Percentiles rank a stretch among this genome's conserved stretches.
phyloP scores from a whole-genome alignment of 2,329 filamentous ascomycete species.

The Colletotrichum musae region DNA sequence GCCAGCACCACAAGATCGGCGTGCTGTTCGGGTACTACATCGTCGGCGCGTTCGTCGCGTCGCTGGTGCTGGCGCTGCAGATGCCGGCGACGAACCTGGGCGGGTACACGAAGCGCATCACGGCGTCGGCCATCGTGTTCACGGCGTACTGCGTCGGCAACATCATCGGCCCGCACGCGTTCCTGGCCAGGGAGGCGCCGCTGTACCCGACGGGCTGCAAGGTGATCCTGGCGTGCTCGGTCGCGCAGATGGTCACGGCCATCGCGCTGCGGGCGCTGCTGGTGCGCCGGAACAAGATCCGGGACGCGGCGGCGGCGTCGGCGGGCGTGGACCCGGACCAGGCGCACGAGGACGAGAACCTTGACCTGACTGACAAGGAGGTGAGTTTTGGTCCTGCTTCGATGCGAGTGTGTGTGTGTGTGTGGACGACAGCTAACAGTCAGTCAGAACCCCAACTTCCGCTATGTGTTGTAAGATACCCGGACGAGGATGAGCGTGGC shows the following conservation, averaged over 20 bases:
- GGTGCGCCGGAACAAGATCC: constrained; percentile 54
- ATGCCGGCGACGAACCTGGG: constrained; percentile 64
- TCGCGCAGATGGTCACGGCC: constrained; percentile 56
- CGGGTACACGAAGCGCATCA: constrained; percentile 63
- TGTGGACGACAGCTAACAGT: neutral
- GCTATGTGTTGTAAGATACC: constrained; percentile 45
- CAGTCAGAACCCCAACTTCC: constrained; percentile 47
- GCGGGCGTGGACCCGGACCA: constrained; percentile 26
- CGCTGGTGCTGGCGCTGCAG: constrained; percentile 67
- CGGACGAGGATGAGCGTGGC: neutral
- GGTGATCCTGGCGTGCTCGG: constrained; percentile 62
- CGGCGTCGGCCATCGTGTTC: constrained; percentile 62
- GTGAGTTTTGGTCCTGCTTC: constrained; percentile 40
- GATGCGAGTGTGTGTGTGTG: neutral
- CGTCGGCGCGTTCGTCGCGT: constrained; percentile 62
- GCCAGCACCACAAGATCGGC: constrained; percentile 57
- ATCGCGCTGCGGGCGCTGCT: constrained; percentile 52
- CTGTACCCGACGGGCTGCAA: constrained; percentile 67
- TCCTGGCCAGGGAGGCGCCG: constrained; percentile 60
- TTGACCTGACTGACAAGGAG: constrained; percentile 57
- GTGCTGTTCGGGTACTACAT: constrained; percentile 68
- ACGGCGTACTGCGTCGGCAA: constrained; percentile 62
- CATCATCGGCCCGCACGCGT: constrained; percentile 62
- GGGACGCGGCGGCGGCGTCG: constrained; percentile 50
- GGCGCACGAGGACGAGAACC: constrained; percentile 46